These are phyloP conservation scores for Globisporangium middletonii DNA, from an alignment of 352 stramenopile species.

Conservation along the genomic window DNA sequence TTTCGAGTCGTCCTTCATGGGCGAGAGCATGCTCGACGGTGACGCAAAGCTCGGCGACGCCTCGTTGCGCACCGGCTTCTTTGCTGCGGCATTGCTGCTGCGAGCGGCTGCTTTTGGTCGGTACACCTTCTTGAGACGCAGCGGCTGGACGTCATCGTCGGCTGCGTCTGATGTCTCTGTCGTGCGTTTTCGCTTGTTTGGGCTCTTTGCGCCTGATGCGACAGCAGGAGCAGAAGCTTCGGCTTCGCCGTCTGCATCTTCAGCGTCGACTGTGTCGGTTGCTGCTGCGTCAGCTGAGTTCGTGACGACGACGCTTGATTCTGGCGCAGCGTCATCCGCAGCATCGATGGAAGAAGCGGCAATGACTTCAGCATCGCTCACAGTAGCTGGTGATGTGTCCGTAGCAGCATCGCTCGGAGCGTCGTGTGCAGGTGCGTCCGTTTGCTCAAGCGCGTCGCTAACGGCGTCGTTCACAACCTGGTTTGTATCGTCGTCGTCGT, in stretches of 20 bases:
- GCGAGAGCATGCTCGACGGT: slow-evolving; percentile 28
- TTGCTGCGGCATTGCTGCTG: background rate
- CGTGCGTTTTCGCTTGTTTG: slow-evolving; percentile 11
- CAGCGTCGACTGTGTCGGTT: too few species aligned
- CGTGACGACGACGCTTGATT: too few species aligned
- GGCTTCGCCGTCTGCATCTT: too few species aligned
- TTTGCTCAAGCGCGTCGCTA: background rate
- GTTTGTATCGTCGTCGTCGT: slow-evolving; percentile 1
- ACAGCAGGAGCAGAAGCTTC: background rate
- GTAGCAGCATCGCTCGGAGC: too few species aligned
- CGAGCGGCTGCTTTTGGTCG: background rate
- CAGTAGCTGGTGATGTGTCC: too few species aligned
- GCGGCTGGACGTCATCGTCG: slow-evolving; percentile 6
- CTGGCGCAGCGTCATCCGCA: too few species aligned
- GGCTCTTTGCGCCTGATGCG: background rate
- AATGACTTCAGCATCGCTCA: too few species aligned
- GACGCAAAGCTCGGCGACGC: slow-evolving; percentile 12
- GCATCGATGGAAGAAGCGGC: too few species aligned
- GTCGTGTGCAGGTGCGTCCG: too few species aligned
- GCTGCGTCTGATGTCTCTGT: background rate
- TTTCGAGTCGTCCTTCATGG: slow-evolving; percentile 52
- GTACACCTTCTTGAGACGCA: slow-evolving; percentile 6
- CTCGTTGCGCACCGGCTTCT: background rate
- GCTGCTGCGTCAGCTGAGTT: background rate
- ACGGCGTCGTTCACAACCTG: background rate